Evolutionary conservation across 2,329 filamentous ascomycete genomes (phyloP).

Genomic region (Ascochyta clinopodiicola): DNA sequence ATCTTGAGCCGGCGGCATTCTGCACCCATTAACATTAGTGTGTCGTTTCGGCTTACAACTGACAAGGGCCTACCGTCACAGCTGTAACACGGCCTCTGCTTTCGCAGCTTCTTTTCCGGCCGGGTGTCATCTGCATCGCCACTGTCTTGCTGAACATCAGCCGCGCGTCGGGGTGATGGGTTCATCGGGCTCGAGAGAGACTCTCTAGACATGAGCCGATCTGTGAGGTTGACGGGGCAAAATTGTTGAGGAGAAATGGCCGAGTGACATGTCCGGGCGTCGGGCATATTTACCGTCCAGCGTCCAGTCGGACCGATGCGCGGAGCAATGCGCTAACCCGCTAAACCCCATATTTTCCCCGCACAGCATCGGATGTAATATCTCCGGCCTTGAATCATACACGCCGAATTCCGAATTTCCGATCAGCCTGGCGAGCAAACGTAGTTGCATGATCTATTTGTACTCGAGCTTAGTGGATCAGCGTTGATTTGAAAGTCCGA

Average conservation of each 20-base stretch:
- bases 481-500: too few relatives aligned
- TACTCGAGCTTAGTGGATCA: too few relatives aligned
- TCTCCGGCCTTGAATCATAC: too few relatives aligned
- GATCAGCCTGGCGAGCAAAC: too few relatives aligned
- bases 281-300: background rate
- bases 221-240: background rate
- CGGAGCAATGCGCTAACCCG: too few relatives aligned
- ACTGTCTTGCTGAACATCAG: background rate
- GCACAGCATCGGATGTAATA: too few relatives aligned
- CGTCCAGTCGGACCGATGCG: too few relatives aligned
- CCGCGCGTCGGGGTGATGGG: background rate
- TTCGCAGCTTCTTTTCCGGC: conserved; percentile 1
- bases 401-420: too few relatives aligned
- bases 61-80: conserved; percentile 1
- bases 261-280: background rate
- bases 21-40: background rate
- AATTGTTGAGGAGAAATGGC: background rate
- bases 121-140: background rate
- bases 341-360: too few relatives aligned
- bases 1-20: conserved; percentile 11
- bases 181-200: background rate
- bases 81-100: conserved; percentile 13
- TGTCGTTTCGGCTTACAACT: background rate
- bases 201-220: background rate
- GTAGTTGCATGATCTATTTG: too few relatives aligned